These are phyloP conservation scores for Collybia nuda DNA, from an alignment of 768 basidiomycete species.

Conservation along the genomic window DNA sequence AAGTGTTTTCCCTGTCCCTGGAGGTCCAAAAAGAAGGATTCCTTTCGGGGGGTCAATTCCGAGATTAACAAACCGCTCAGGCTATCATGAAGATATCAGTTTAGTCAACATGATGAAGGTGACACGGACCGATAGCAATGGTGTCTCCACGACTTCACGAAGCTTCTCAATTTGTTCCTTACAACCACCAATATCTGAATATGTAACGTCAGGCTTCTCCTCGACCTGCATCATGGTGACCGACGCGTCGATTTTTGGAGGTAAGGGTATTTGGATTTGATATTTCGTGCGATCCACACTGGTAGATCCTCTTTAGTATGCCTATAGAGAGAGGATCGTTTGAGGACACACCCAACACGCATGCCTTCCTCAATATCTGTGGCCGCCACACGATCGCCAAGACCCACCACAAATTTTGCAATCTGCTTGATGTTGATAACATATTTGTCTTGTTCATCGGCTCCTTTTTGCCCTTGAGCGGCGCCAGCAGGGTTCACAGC, in stretches of 20 bases:
- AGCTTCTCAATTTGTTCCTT: slow-evolving; percentile 99
- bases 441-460: slow-evolving; percentile 99
- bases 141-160: slow-evolving; percentile 96
- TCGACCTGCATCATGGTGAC: slow-evolving; percentile 99
- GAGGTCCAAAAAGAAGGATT: slow-evolving; percentile 92
- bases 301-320: slow-evolving; percentile 6
- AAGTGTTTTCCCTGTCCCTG: slow-evolving; percentile 97
- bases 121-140: slow-evolving; percentile 79
- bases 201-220: slow-evolving; percentile 97
- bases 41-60: slow-evolving; percentile 99
- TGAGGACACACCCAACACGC: slow-evolving; percentile 84
- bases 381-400: slow-evolving; percentile 94
- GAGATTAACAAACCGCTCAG: slow-evolving; percentile 97
- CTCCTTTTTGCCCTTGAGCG: slow-evolving; percentile 87
- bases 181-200: slow-evolving; percentile 97
- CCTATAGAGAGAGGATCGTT: background rate
- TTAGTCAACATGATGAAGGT: background rate
- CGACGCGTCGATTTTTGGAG: slow-evolving; percentile 98
- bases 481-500: slow-evolving; percentile 79
- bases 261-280: slow-evolving; percentile 97
- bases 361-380: slow-evolving; percentile 99
- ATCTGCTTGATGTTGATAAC: slow-evolving; percentile 99
- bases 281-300: slow-evolving; percentile 97
- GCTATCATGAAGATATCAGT: slow-evolving; percentile 51
- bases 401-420: slow-evolving; percentile 97